These are phyloP conservation scores for Cyclotella sp. DNA, from an alignment of 108 stramenopile species.

Conservation along the genomic window DNA sequence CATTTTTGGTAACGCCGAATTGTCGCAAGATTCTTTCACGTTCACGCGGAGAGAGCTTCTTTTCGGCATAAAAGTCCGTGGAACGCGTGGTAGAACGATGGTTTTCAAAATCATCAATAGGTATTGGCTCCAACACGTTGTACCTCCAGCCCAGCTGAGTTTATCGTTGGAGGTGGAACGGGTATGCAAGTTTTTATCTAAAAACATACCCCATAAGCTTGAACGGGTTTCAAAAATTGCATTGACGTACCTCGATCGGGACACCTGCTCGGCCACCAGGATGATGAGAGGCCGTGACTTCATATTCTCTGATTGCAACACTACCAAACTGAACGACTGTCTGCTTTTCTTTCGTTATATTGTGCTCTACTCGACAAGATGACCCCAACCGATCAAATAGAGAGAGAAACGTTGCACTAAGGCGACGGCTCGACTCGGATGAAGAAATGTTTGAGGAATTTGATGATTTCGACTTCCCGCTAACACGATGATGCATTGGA, in stretches of 20 bases:
- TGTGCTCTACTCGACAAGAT: neutral
- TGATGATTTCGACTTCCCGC: too few relatives aligned
- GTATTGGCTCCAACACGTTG: neutral
- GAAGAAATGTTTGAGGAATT: too few relatives aligned
- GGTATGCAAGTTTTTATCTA: neutral
- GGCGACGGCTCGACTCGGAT: too few relatives aligned
- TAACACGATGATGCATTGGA: neutral
- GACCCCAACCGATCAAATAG: neutral
- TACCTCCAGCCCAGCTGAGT: conserved; percentile 9
- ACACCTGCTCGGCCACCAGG: conserved; percentile 11
- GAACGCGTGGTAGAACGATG: neutral
- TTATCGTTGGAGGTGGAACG: neutral
- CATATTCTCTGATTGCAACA: conserved; percentile 9
- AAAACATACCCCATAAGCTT: too few relatives aligned
- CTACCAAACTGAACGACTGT: neutral
- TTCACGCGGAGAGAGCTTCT: conserved; percentile 6
- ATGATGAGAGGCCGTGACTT: conserved; percentile 2
- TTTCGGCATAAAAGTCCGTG: neutral
- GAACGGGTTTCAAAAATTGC: too few relatives aligned
- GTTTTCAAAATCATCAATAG: neutral
- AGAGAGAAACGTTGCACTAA: neutral
- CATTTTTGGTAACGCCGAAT: neutral
- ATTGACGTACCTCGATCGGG: conserved; percentile 2
- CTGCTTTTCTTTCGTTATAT: neutral
- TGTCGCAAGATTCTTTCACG: conserved; percentile 1